These are phyloP conservation scores for Fagus crenata DNA, from an alignment of 306 rosid species.

Conservation along the genomic window DNA sequence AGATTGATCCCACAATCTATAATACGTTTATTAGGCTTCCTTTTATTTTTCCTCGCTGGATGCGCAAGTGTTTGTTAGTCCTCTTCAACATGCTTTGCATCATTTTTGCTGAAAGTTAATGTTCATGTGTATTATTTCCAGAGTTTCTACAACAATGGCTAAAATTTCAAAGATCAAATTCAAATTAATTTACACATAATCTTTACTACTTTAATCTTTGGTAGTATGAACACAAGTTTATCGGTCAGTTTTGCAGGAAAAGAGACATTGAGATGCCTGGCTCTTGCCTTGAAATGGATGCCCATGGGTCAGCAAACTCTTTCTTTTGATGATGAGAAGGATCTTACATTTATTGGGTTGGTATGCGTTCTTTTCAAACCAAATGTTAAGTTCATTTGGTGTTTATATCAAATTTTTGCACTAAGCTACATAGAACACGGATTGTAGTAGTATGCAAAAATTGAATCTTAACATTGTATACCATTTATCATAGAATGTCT, in stretches of 20 bases:
- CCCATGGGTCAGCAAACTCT: conserved; percentile 61
- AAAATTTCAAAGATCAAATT: not conserved
- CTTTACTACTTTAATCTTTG: not conserved
- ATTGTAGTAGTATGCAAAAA: not conserved
- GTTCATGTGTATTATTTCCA: not conserved
- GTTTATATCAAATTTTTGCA: conserved; percentile 21
- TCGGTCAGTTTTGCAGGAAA: conserved; percentile 90
- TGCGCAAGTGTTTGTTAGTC: too few relatives aligned
- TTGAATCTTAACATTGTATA: not conserved
- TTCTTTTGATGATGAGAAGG: conserved; percentile 77
- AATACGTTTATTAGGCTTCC: too few relatives aligned
- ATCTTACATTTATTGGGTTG: conserved; percentile 98
- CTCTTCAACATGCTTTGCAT: too few relatives aligned
- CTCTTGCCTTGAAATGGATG: conserved; percentile 85
- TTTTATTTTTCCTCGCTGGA: too few relatives aligned
- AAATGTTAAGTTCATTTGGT: conserved; percentile 27
- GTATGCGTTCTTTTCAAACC: conserved; percentile 78
- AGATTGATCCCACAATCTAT: too few relatives aligned
- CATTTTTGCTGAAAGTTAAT: not conserved
- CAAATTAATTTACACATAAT: not conserved
- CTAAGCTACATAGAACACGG: not conserved
- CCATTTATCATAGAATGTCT: not conserved
- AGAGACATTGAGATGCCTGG: conserved; percentile 95
- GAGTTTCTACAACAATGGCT: not conserved
- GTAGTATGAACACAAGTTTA: conserved; percentile 31